Percentiles rank a stretch among this genome's conserved stretches.
phyloP scores from a whole-genome alignment of 331 rosid genomes.

The Dryas integrifolia region DNA sequence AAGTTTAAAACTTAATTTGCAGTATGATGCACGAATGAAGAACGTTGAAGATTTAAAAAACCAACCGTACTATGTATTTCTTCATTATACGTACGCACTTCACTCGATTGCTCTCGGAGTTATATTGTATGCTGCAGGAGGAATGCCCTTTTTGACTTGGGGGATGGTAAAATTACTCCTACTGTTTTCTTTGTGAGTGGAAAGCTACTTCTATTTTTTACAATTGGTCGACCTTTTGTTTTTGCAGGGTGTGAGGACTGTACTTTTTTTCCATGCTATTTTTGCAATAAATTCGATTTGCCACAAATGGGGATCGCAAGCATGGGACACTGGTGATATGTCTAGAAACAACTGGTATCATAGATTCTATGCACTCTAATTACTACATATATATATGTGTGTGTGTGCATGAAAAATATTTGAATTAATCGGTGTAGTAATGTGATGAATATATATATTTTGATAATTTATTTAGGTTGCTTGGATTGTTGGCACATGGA shows the following conservation, averaged over 20 bases:
- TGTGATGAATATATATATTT: not conserved
- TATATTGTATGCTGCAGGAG: conserved; percentile 19
- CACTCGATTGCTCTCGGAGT: conserved; percentile 21
- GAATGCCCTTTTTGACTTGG: conserved; percentile 33
- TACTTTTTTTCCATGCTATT: conserved; percentile 62
- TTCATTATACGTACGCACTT: conserved; percentile 25
- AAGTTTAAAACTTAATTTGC: not conserved
- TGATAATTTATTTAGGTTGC: conserved; percentile 45
- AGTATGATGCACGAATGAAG: conserved; percentile 17
- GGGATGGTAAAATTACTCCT: conserved; percentile 12
- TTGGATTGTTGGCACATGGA: conserved; percentile 71
- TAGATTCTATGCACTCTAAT: not conserved
- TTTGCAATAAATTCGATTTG: conserved; percentile 72
- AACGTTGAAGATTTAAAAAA: conserved; percentile 24
- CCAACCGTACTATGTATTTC: conserved; percentile 22
- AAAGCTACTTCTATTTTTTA: too few relatives aligned
- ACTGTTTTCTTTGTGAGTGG: too few relatives aligned
- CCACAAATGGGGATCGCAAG: conserved; percentile 76
- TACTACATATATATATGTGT: too few relatives aligned
- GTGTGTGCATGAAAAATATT: too few relatives aligned
- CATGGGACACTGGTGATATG: conserved; percentile 68
- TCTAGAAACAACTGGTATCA: conserved; percentile 41
- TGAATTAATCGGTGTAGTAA: not conserved
- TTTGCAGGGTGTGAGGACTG: conserved; percentile 65
- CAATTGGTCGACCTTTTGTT: not conserved